A percentile compares a stretch with the other conserved stretches of the same genome.
These are phyloP conservation scores for Inosperma sp. DNA, from an alignment of 768 basidiomycete species.

Conservation along the genomic window DNA sequence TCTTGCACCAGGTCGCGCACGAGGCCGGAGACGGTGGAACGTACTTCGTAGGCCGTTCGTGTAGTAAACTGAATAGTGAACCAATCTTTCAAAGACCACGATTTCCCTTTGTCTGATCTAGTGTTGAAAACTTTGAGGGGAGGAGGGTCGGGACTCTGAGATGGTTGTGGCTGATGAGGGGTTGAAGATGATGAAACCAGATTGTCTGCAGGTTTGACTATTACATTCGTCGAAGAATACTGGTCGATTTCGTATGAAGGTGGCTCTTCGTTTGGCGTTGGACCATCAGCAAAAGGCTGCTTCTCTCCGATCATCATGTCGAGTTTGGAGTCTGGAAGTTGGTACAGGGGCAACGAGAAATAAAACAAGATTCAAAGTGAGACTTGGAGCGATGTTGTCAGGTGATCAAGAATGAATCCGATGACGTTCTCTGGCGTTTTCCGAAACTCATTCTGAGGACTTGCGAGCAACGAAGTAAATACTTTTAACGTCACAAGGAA, in stretches of 20 bases:
- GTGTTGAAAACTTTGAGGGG: constrained; percentile 10
- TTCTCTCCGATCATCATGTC: constrained; percentile 29
- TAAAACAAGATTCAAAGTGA: neutral
- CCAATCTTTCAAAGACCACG: constrained; percentile 26
- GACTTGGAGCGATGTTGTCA: neutral
- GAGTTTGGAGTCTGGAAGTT: neutral
- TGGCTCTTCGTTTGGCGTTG: constrained; percentile 36
- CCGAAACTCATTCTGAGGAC: too few relatives aligned
- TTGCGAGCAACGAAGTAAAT: too few relatives aligned
- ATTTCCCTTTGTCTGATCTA: constrained; percentile 30
- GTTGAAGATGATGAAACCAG: neutral
- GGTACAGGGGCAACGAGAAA: neutral
- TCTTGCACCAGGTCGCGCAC: constrained; percentile 53
- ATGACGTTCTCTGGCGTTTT: too few relatives aligned
- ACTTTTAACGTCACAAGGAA: too few relatives aligned
- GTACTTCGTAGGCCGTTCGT: constrained; percentile 45
- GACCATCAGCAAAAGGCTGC: constrained; percentile 34
- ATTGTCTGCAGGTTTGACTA: neutral
- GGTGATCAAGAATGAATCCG: too few relatives aligned
- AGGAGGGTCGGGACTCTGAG: neutral
- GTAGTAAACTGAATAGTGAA: constrained; percentile 32
- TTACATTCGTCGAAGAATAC: neutral
- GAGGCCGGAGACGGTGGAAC: constrained; percentile 47
- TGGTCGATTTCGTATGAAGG: constrained; percentile 35
- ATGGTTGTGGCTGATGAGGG: constrained; percentile 9